Base-by-base conservation (phyloP, 257 asterid genomes). In the Fraxinus quadrangulata region DNA sequence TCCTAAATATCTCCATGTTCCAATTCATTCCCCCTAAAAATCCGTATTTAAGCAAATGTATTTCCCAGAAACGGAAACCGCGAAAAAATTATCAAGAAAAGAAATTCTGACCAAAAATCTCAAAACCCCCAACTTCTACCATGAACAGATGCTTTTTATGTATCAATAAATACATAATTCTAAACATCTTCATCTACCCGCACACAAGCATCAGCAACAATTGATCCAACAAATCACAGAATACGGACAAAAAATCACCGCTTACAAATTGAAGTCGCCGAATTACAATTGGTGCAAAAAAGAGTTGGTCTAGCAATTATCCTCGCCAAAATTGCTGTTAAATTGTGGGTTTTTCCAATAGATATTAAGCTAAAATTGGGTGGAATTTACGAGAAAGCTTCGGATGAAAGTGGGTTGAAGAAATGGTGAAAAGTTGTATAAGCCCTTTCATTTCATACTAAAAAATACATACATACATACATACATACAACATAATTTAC, bases 81-180 rank as follows among this genome's bases (percentile, higher is more conserved):
- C 1, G 4, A 47, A 47, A 45, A 45, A 45, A 19, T 2, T 56
- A 11, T 23, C 11, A n/a, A 56, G 66, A n/a, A 56, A 56, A 6
- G 17, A 63, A 24, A 11, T 63, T 6, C 16, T 2, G 33, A 23
- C 40, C 68, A 70, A 30, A 28, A 54, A 77, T 78, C 72, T 77
- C 72, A 73, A 74, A 85, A 77, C 34, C 69, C 69, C 69, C 16
- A 63, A 63, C 79, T 77, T 76, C 61, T 37, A 12, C 67, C 61
- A 73, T 76, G 24, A 74, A 26, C 26, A 7, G 63, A 63, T 23
- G 69, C 5, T 26, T 26, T 63, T 56, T 47, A 47, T 16, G 28
- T n/a, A 77, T 67, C 72, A 28, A 71, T 80, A 31, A 37, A 74
- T 61, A 77, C 45, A 66, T 67, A 37, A 28, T 54, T 7, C n/a